phyloP scores from a whole-genome alignment of 2,329 filamentous ascomycete genomes.

The Botrytis elliptica region DNA sequence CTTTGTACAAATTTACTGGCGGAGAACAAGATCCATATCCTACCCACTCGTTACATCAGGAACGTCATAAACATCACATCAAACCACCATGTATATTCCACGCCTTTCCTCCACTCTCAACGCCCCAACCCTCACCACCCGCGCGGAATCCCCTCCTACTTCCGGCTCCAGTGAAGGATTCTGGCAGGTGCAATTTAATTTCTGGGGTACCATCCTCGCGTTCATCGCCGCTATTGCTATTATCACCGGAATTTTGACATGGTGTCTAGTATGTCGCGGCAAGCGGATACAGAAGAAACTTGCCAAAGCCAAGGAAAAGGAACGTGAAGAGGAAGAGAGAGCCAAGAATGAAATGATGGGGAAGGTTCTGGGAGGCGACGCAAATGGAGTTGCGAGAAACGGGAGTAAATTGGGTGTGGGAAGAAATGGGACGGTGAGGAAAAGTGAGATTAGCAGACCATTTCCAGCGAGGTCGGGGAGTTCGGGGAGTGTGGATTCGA shows the following conservation, averaged over 20 bases:
- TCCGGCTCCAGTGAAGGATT: not conserved
- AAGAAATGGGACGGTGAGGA: not conserved
- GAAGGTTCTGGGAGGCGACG: not conserved
- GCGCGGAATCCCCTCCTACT: not conserved
- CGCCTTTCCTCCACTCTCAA: not conserved
- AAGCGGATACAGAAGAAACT: conserved; percentile 1
- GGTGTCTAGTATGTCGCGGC: not conserved
- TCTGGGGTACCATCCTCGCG: conserved; percentile 14
- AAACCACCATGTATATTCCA: conserved; percentile 4
- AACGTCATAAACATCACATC: not conserved
- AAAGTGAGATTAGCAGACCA: not conserved
- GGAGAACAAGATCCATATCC: not conserved
- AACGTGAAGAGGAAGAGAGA: not conserved
- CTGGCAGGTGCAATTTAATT: conserved; percentile 2
- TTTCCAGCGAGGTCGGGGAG: not conserved
- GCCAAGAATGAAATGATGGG: not conserved
- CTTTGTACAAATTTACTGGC: not conserved
- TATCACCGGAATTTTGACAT: not conserved
- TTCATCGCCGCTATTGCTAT: not conserved
- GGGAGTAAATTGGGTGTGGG: not conserved
- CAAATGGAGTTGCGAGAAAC: not conserved
- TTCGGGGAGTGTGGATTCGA: too few species aligned
- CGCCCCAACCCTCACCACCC: not conserved
- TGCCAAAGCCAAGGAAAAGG: not conserved
- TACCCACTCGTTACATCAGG: not conserved